Evolutionary conservation across 106 monocot species (phyloP).

Genomic region (Hemerocallis citrina): DNA sequence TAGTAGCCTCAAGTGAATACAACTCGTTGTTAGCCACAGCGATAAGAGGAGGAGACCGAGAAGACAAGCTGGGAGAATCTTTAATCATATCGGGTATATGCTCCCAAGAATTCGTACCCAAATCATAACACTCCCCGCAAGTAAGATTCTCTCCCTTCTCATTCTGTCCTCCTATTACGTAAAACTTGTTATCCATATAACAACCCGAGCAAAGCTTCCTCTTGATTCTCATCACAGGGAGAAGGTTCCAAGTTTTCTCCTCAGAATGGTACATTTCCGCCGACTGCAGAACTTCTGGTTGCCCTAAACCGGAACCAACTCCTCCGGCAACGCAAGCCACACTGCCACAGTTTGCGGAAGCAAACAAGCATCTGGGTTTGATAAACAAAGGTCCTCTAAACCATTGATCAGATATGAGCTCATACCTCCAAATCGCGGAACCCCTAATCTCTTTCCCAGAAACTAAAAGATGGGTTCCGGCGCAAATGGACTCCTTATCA

Average conservation of each 20-base stretch:
- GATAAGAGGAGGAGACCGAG: constrained; percentile 30
- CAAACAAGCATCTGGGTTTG: constrained; percentile 23
- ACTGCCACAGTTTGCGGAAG: constrained; percentile 23
- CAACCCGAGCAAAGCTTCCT: constrained; percentile 32
- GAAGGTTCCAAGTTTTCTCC: constrained; percentile 10
- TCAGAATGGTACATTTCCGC: constrained; percentile 27
- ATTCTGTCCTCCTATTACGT: constrained; percentile 29
- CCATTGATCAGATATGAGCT: constrained; percentile 17
- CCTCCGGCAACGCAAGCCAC: constrained; percentile 35
- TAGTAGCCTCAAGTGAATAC: constrained; percentile 26
- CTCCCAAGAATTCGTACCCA: constrained; percentile 13
- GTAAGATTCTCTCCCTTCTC: constrained; percentile 24
- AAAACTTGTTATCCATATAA: constrained; percentile 33
- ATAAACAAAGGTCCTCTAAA: constrained; percentile 26
- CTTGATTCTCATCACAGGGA: constrained; percentile 16
- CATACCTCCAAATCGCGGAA: constrained; percentile 27
- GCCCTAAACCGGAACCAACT: neutral
- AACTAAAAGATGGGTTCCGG: constrained; percentile 31
- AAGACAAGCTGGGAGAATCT: constrained; percentile 15
- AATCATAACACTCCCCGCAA: constrained; percentile 27
- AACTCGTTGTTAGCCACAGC: constrained; percentile 30
- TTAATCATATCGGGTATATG: constrained; percentile 18
- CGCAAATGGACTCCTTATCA: constrained; percentile 29
- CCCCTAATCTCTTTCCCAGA: constrained; percentile 27
- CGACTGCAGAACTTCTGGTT: constrained; percentile 13